Evolutionary conservation across 371 early-diverging fungal genomes (phyloP).

Genomic region (Funneliformis caledonium): DNA sequence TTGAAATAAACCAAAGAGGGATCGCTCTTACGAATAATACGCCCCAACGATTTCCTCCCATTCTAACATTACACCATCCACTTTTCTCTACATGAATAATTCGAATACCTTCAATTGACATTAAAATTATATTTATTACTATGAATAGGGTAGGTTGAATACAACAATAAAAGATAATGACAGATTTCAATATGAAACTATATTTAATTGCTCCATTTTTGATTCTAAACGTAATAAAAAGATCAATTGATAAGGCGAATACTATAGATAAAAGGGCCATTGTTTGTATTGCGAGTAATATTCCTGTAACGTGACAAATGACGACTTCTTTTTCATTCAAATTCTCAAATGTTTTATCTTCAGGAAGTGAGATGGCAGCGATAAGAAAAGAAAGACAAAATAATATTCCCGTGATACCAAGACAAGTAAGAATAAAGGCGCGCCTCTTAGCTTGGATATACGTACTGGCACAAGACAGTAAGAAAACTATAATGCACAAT

Average conservation of each 20-base stretch:
- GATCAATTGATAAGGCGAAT: constrained; percentile 11
- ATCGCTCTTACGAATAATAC: background rate
- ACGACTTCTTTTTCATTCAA: background rate
- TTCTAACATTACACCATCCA: background rate
- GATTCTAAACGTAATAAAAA: background rate
- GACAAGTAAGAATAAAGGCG: constrained; percentile 16
- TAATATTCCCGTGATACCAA: constrained; percentile 5
- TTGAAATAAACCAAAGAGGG: background rate
- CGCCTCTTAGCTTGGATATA: constrained; percentile 18
- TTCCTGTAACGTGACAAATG: background rate
- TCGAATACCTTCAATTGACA: background rate
- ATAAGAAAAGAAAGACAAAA: constrained; percentile 6
- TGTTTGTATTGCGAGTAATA: constrained; percentile 1
- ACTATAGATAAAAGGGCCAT: background rate
- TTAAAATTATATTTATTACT: background rate
- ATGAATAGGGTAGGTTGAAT: background rate
- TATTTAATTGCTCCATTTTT: background rate
- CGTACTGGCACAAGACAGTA: background rate
- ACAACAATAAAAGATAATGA: background rate
- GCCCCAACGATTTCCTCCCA: background rate
- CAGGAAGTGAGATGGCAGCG: background rate
- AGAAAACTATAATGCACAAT: background rate
- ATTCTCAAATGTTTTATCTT: background rate
- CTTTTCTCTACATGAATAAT: background rate
- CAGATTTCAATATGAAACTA: background rate